These are phyloP conservation scores for Bipolaris gigantea DNA, from an alignment of 2,329 filamentous ascomycete species.

Conservation along the genomic window DNA sequence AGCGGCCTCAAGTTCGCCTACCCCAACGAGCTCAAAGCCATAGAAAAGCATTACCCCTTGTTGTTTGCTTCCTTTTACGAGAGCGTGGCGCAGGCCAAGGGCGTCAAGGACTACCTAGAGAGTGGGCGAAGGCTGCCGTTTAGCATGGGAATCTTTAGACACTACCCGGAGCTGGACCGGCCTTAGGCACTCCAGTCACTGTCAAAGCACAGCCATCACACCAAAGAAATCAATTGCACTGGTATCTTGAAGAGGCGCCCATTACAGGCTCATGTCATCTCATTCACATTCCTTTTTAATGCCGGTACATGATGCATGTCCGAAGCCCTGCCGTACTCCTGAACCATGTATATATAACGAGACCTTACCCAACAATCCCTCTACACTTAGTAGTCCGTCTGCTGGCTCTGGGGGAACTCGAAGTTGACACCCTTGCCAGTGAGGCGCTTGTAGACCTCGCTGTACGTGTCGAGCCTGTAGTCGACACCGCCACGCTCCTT, in stretches of 20 bases:
- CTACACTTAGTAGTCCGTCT: conserved; percentile 74
- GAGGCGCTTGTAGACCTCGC: conserved; percentile 97
- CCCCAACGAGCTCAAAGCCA: conserved; percentile 63
- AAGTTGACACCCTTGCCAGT: conserved; percentile 96
- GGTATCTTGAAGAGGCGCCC: conserved; percentile 41
- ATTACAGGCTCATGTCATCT: conserved; percentile 41
- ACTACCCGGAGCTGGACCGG: conserved; percentile 72
- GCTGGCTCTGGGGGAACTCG: conserved; percentile 90
- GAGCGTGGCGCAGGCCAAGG: conserved; percentile 63
- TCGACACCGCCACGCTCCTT: conserved; percentile 99
- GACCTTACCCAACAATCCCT: conserved; percentile 21
- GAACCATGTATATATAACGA: conserved; percentile 33
- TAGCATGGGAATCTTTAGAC: conserved; percentile 66
- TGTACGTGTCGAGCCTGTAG: conserved; percentile 99
- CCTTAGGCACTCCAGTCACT: conserved; percentile 33
- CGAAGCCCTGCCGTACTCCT: conserved; percentile 42
- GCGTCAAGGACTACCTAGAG: conserved; percentile 68
- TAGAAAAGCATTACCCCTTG: conserved; percentile 60
- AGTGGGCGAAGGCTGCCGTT: conserved; percentile 67
- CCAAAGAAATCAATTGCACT: conserved; percentile 40
- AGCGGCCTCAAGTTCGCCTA: conserved; percentile 65
- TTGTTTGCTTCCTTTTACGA: conserved; percentile 66
- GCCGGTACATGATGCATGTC: conserved; percentile 46
- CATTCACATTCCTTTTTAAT: conserved; percentile 46
- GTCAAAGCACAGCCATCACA: conserved; percentile 25